Conservation (phyloP, 2,329 filamentous ascomycete species). For the Sporothrix brunneoviolacea region DNA sequence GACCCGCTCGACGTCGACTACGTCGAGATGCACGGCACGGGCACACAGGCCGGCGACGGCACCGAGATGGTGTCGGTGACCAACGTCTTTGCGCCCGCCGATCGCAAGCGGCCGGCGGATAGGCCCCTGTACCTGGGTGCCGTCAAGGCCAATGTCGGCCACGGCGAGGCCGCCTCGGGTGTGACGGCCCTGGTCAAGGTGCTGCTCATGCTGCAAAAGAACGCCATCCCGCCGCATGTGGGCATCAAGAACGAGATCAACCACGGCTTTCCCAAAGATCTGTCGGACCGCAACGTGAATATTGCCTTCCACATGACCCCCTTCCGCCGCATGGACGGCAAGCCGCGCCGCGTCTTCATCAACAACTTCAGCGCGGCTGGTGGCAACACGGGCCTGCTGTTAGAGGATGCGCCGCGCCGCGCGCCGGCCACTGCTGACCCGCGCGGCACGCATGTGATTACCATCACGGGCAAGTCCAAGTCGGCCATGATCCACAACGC, state of each 20-base stretch:
- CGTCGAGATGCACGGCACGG: conserved; percentile 85
- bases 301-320: conserved; percentile 50
- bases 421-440: conserved; percentile 36
- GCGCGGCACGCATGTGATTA: conserved; percentile 51
- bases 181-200: conserved; percentile 58
- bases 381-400: conserved; percentile 61
- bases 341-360: conserved; percentile 44
- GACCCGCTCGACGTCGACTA: conserved; percentile 73
- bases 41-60: conserved; percentile 77
- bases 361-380: conserved; percentile 69
- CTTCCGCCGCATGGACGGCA: conserved; percentile 41
- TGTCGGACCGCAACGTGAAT: conserved; percentile 50
- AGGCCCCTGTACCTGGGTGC: conserved; percentile 56
- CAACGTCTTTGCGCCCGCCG: conserved; percentile 41
- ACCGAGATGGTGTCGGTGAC: conserved; percentile 76
- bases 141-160: conserved; percentile 58
- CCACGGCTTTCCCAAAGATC: conserved; percentile 49
- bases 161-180: conserved; percentile 56
- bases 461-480: conserved; percentile 51
- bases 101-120: conserved; percentile 38
- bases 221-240: conserved; percentile 56
- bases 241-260: conserved; percentile 62
- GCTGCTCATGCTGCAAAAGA: conserved; percentile 57
- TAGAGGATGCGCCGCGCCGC: conserved; percentile 52
- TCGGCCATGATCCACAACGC: conserved; percentile 53